phyloP scores from a whole-genome alignment of 768 basidiomycete genomes.

The Leccinum uliginosum region DNA sequence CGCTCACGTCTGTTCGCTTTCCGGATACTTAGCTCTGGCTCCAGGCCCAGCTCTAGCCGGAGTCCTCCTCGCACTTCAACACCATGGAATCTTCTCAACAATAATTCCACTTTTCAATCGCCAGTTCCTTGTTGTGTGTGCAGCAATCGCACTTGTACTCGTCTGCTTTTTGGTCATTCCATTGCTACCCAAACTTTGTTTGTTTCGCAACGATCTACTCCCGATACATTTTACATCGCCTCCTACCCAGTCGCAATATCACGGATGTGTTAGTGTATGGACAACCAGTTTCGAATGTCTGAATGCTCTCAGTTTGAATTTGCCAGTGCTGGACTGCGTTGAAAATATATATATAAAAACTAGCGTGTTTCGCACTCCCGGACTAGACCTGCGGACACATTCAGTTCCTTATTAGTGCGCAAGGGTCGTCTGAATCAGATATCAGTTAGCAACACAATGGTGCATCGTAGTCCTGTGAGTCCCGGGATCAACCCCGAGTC shows the following conservation, averaged over 20 bases:
- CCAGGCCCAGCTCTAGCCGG: conserved; percentile 29
- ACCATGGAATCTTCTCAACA: conserved; percentile 19
- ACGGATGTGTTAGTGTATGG: conserved; percentile 18
- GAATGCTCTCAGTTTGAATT: background rate
- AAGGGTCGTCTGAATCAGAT: background rate
- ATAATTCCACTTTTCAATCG: background rate
- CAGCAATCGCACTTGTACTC: conserved; percentile 20
- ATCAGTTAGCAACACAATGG: background rate
- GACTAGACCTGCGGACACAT: background rate
- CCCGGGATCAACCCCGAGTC: background rate
- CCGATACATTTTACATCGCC: conserved; percentile 14
- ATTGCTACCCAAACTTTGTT: conserved; percentile 12
- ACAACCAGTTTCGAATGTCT: conserved; percentile 12
- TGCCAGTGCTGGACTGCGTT: background rate
- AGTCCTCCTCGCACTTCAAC: conserved; percentile 22
- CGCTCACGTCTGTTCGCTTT: background rate
- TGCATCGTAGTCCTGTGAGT: background rate
- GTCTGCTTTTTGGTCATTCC: conserved; percentile 11
- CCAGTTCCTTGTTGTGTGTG: conserved; percentile 13
- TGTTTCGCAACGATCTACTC: conserved; percentile 18
- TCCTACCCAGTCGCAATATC: conserved; percentile 9
- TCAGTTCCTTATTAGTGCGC: background rate
- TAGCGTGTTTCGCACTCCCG: background rate
- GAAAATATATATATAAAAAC: background rate
- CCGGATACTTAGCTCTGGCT: conserved; percentile 15